phyloP scores from a whole-genome alignment of 306 rosid genomes.

The Glycine latifolia region DNA sequence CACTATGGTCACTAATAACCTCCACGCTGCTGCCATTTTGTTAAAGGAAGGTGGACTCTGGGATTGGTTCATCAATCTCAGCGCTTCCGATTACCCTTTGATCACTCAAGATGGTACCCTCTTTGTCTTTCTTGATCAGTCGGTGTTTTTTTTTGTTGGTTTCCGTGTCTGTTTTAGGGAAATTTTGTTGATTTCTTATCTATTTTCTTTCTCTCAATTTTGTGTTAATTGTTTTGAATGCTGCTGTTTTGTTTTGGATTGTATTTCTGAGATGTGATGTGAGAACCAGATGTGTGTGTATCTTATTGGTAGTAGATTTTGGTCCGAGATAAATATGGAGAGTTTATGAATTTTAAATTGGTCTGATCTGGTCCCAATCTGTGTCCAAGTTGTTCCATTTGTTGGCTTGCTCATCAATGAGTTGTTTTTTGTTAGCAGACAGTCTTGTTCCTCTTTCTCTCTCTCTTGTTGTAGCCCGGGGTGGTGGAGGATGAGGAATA shows the following conservation, averaged over 20 bases:
- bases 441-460: slow-evolving; percentile 9
- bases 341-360: slow-evolving; percentile 15
- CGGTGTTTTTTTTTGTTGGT: background rate
- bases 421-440: slow-evolving; percentile 36
- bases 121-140: background rate
- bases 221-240: slow-evolving; percentile 20
- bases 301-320: too few relatives aligned
- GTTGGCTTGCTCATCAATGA: slow-evolving; percentile 8
- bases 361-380: slow-evolving; percentile 34
- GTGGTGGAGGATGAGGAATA: slow-evolving; percentile 39
- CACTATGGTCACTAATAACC: slow-evolving; percentile 60
- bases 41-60: slow-evolving; percentile 52
- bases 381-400: slow-evolving; percentile 28
- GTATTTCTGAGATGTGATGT: background rate
- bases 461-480: slow-evolving; percentile 30
- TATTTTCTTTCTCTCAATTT: background rate
- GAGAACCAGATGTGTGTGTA: background rate
- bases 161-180: slow-evolving; percentile 18
- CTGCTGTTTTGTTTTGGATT: slow-evolving; percentile 32
- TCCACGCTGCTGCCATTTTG: slow-evolving; percentile 63
- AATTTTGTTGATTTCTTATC: slow-evolving; percentile 1
- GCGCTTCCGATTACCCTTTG: slow-evolving; percentile 66
- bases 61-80: slow-evolving; percentile 66
- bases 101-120: slow-evolving; percentile 59
- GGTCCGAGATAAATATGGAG: too few relatives aligned